A percentile compares a stretch with the other conserved stretches of the same genome.
phyloP scores from a whole-genome alignment of 345 rosid genomes.

The Murraya paniculata region DNA sequence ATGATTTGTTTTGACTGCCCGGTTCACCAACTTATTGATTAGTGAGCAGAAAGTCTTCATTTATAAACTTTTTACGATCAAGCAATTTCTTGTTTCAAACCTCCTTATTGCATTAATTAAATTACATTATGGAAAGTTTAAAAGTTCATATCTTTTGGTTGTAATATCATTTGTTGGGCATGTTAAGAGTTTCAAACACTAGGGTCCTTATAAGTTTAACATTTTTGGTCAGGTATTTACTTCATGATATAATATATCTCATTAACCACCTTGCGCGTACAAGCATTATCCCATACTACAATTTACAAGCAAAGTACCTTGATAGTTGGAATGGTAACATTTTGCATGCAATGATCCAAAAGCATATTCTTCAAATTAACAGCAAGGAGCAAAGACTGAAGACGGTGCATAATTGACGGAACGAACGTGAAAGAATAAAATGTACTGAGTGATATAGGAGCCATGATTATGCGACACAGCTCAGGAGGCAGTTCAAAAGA shows the following conservation, averaged over 20 bases:
- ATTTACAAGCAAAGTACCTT: slow-evolving; percentile 47
- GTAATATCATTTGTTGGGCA: neutral
- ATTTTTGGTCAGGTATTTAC: neutral
- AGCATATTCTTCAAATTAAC: slow-evolving; percentile 56
- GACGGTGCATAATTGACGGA: slow-evolving; percentile 75
- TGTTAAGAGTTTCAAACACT: neutral
- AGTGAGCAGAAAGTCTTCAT: neutral
- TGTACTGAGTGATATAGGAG: slow-evolving; percentile 68
- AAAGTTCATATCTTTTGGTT: neutral
- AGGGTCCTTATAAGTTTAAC: neutral
- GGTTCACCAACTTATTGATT: neutral
- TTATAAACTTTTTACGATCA: neutral
- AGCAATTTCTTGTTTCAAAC: neutral
- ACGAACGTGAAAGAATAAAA: slow-evolving; percentile 65
- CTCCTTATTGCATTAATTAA: neutral
- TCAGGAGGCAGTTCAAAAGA: slow-evolving; percentile 87
- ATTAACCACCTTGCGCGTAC: neutral
- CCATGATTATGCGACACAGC: slow-evolving; percentile 55
- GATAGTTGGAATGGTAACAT: slow-evolving; percentile 53
- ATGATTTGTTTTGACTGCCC: neutral
- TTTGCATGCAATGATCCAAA: slow-evolving; percentile 30
- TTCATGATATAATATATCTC: neutral
- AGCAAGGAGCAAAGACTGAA: slow-evolving; percentile 80
- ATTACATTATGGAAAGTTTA: neutral
- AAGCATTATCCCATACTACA: neutral